phyloP scores from a whole-genome alignment of 1,139 yeast species.

The Protomyces arabidopsidicola region DNA sequence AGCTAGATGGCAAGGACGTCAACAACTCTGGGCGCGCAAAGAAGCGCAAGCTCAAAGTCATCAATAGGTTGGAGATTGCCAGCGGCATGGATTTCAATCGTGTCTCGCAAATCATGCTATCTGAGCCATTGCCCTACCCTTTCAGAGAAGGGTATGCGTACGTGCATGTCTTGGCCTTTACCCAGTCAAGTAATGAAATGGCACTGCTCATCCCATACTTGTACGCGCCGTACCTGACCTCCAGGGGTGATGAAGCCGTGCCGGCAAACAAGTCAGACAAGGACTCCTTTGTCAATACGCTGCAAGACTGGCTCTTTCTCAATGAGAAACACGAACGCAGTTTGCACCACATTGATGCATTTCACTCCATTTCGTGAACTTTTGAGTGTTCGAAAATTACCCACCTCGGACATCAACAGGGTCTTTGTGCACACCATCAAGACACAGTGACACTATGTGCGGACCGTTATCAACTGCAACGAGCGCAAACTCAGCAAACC shows the following conservation, averaged over 20 bases:
- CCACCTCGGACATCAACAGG: not conserved
- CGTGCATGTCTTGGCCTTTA: constrained; percentile 22
- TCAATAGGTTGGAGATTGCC: constrained; percentile 21
- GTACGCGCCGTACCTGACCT: constrained; percentile 19
- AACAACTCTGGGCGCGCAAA: not conserved
- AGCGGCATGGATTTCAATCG: constrained; percentile 19
- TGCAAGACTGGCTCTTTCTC: constrained; percentile 24
- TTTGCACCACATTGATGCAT: constrained; percentile 14
- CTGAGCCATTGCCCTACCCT: constrained; percentile 20
- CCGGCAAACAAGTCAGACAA: constrained; percentile 19
- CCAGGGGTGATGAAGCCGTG: constrained; percentile 6
- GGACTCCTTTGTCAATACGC: constrained; percentile 20
- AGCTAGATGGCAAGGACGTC: constrained; percentile 1
- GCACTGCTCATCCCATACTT: constrained; percentile 22
- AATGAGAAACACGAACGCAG: constrained; percentile 17
- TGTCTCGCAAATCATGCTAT: constrained; percentile 20
- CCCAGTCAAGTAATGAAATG: constrained; percentile 16
- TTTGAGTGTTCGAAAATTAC: not conserved
- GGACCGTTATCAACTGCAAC: no score
- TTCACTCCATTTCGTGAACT: constrained; percentile 19
- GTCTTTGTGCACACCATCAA: not conserved
- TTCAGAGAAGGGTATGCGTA: constrained; percentile 9
- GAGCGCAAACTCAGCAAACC: no score
- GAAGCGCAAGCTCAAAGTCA: constrained; percentile 17
- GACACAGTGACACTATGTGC: no score